These are phyloP conservation scores for Cordyceps farinosa DNA, from an alignment of 2,329 filamentous ascomycete species.

Conservation along the genomic window DNA sequence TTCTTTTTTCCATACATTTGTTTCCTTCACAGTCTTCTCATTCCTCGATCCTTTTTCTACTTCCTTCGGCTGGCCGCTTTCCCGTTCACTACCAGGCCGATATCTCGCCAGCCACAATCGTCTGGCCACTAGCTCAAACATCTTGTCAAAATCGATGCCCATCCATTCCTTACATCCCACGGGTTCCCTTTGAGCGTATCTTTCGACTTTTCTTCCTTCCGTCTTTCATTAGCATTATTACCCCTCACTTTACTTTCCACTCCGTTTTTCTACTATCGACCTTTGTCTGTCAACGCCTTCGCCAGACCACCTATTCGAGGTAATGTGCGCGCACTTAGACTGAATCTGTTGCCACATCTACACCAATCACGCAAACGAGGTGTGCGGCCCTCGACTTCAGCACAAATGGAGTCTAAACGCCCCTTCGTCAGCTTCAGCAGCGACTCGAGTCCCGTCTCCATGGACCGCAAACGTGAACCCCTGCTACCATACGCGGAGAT, in stretches of 20 bases:
- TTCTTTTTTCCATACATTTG: not conserved
- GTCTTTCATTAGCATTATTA: not conserved
- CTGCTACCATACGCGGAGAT: constrained; percentile 33
- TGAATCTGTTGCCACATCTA: not conserved
- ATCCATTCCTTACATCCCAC: constrained; percentile 16
- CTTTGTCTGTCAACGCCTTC: not conserved
- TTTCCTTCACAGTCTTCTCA: constrained; percentile 3
- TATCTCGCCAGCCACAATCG: not conserved
- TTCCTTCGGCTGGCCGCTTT: not conserved
- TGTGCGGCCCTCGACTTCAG: not conserved
- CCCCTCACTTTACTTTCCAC: not conserved
- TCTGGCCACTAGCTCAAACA: not conserved
- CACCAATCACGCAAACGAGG: constrained; percentile 6
- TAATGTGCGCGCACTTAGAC: constrained; percentile 1
- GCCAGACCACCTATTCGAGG: not conserved
- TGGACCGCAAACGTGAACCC: constrained; percentile 31
- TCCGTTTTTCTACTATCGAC: not conserved
- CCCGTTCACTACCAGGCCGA: not conserved
- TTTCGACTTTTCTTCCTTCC: not conserved
- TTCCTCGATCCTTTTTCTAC: not conserved
- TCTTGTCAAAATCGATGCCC: not conserved
- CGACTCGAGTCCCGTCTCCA: constrained; percentile 32
- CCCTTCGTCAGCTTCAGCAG: constrained; percentile 35
- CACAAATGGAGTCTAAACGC: constrained; percentile 27
- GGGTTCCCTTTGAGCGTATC: constrained; percentile 2